Evolutionary conservation across 208 protist genomes (phyloP).

Genomic region (Leishmania braziliensis): DNA sequence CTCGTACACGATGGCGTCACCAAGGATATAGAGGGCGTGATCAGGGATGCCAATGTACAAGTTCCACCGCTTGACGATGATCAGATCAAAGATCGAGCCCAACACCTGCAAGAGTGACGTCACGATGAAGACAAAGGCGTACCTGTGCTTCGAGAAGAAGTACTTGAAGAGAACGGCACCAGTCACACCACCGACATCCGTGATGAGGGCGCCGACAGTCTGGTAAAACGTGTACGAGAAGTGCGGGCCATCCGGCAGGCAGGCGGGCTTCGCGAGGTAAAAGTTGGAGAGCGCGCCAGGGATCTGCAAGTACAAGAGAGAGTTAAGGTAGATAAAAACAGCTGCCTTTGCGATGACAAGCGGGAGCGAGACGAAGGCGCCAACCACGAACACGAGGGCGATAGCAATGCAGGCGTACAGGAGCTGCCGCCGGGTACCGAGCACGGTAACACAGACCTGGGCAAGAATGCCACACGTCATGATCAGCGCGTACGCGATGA

Average conservation of each 20-base stretch:
- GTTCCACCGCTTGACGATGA: constrained; percentile 61
- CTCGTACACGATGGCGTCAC: constrained; percentile 62
- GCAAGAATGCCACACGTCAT: constrained; percentile 41
- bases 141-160: constrained; percentile 41
- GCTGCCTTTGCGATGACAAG: constrained; percentile 54
- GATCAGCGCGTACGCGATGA: constrained; percentile 41
- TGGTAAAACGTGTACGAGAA: constrained; percentile 66
- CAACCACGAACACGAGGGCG: constrained; percentile 22
- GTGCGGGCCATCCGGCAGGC: constrained; percentile 53
- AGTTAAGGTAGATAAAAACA: constrained; percentile 50
- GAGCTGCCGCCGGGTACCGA: constrained; percentile 28
- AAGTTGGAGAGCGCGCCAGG: constrained; percentile 45
- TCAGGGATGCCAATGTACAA: constrained; percentile 40
- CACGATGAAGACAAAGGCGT: constrained; percentile 43
- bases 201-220: constrained; percentile 41
- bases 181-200: constrained; percentile 30
- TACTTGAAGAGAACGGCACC: constrained; percentile 40
- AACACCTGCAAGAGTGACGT: constrained; percentile 35
- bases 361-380: constrained; percentile 48
- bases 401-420: constrained; percentile 33
- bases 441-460: constrained; percentile 42
- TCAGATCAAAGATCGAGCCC: constrained; percentile 52
- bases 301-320: constrained; percentile 57
- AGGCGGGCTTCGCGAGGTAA: constrained; percentile 42
- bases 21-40: constrained; percentile 56